Evolutionary conservation across 352 stramenopile species (phyloP), one percentile per base, ranked within the genome.

Genomic region (Globisporangium splendens): DNA sequence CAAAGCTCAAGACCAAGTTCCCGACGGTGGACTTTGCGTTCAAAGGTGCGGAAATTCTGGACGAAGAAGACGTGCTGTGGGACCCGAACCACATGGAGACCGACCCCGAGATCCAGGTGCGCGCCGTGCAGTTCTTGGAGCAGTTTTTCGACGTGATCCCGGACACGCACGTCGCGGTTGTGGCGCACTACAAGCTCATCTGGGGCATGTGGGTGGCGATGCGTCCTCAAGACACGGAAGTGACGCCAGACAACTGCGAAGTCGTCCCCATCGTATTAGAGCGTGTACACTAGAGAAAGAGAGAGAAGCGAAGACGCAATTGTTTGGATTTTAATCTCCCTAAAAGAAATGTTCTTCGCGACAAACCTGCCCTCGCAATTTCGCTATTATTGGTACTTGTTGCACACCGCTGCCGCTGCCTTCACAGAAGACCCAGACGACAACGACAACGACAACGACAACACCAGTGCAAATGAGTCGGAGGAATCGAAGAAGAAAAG

Each of bases 131-230:
- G 2, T 88, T 91, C 56, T 50, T 88, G 20, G 39, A 66, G 3
- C 65, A 87, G 42, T 68, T 91, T 17, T 83, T 85, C 38, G 49
- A 46, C 22, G 63, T 79, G 8, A 69, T 86, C 17, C 67, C 65
- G 8, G 73, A 90, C 65, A 62, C 54, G 11, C 72, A 83, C 43
- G 72, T 88, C 20, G 72, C 67, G 1, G 73, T 90, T 0, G 73
- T 85, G 52, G 75, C 75, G 4, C 80, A 90, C 59, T 83, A 74
- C 8, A 76, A 72, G 11, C 88, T 88, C 58, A 88, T 90, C 53
- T 65, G 72, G 42, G 67, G 73, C 14, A 55, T 79, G 12, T 77
- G 70, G 56, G 69, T 71, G 33, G 65, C 83, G 8, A 66, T 83
- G 21, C 47, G 78, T 24, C 52, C 17, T 38, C 38, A 65, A 4